Evolutionary conservation across 2,329 filamentous ascomycete genomes (phyloP).

Genomic region (Saccharata proteae): DNA sequence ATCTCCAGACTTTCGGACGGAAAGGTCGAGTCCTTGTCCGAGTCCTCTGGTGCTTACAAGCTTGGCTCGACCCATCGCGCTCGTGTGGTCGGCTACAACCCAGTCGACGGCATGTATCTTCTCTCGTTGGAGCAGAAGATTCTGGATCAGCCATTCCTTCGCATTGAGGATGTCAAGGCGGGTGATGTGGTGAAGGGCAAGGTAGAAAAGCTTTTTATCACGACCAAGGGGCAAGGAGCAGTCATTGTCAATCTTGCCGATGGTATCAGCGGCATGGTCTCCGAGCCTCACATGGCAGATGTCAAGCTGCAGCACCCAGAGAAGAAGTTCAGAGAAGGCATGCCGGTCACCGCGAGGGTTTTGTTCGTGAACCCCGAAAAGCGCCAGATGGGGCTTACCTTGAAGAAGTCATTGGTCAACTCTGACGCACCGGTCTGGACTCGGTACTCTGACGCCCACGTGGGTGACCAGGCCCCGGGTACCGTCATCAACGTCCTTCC

Average conservation of each 20-base stretch:
- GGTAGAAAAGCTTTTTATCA: slow-evolving; percentile 73
- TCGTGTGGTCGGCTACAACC: slow-evolving; percentile 75
- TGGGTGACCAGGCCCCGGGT: slow-evolving; percentile 69
- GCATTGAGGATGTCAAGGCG: slow-evolving; percentile 79
- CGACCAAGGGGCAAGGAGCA: slow-evolving; percentile 64
- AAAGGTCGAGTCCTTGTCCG: slow-evolving; percentile 72
- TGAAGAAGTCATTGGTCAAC: slow-evolving; percentile 92
- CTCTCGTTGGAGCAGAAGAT: slow-evolving; percentile 73
- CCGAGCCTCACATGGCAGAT: slow-evolving; percentile 81
- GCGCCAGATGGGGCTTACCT: slow-evolving; percentile 69
- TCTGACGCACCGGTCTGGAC: slow-evolving; percentile 72
- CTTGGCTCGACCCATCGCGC: slow-evolving; percentile 66
- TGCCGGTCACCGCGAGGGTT: slow-evolving; percentile 73
- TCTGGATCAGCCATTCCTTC: slow-evolving; percentile 76
- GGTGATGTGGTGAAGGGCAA: slow-evolving; percentile 71
- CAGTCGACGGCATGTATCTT: slow-evolving; percentile 74
- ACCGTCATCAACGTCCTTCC: slow-evolving; percentile 73
- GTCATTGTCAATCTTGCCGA: slow-evolving; percentile 76
- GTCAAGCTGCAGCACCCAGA: slow-evolving; percentile 81
- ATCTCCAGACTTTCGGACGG: slow-evolving; percentile 86
- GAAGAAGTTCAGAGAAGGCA: slow-evolving; percentile 85
- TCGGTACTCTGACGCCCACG: slow-evolving; percentile 58
- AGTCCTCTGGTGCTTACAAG: slow-evolving; percentile 66
- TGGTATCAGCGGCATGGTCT: slow-evolving; percentile 77
- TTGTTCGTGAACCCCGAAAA: slow-evolving; percentile 66